These are phyloP conservation scores for Paraconiothyrium sp. DNA, from an alignment of 2,329 filamentous ascomycete species.

Conservation along the genomic window DNA sequence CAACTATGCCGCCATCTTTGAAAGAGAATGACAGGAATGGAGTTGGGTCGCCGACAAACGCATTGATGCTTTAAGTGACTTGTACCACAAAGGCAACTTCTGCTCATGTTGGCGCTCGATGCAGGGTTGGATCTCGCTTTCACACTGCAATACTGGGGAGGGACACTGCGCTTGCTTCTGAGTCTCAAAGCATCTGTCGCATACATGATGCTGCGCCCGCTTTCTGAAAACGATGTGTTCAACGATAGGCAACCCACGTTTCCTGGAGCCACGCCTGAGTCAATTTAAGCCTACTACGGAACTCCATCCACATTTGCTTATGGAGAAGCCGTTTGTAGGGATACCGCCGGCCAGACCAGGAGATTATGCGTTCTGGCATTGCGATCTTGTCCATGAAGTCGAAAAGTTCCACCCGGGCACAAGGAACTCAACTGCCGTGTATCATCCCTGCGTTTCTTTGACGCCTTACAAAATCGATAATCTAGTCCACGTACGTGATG, in stretches of 20 bases:
- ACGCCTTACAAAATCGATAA: constrained; percentile 29
- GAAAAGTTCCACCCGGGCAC: constrained; percentile 30
- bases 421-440: constrained; percentile 32
- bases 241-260: constrained; percentile 20
- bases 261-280: constrained; percentile 15
- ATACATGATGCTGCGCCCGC: constrained; percentile 32
- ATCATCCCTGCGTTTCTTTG: constrained; percentile 31
- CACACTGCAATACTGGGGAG: constrained; percentile 26
- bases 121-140: constrained; percentile 31
- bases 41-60: constrained; percentile 30
- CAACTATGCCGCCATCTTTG: constrained; percentile 27
- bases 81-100: constrained; percentile 29
- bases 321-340: constrained; percentile 28
- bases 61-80: constrained; percentile 30
- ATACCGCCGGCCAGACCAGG: constrained; percentile 32
- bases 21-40: constrained; percentile 30
- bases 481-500: constrained; percentile 22
- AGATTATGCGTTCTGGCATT: constrained; percentile 39
- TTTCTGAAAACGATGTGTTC: constrained; percentile 30
- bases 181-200: constrained; percentile 29
- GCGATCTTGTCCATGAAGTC: constrained; percentile 35
- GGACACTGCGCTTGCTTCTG: constrained; percentile 28
- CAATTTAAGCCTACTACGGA: constrained; percentile 18
- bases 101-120: constrained; percentile 25
- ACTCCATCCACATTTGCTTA: constrained; percentile 25